Evolutionary conservation across 78 protist genomes (phyloP), one percentile per base, ranked within the genome.

Genomic region (Dictyostelium citrinum): DNA sequence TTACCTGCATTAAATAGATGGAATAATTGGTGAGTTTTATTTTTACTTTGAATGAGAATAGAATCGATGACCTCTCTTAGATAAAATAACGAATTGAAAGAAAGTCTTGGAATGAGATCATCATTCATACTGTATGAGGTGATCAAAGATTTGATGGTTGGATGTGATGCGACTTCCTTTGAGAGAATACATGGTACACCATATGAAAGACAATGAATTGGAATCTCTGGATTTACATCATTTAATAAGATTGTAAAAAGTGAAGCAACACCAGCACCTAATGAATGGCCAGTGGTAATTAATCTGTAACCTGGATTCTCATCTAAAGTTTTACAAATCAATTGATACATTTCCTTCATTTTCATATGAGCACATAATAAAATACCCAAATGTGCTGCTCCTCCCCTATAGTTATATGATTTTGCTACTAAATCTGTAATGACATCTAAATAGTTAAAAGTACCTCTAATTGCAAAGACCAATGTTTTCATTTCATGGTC

Each of bases 231-330:
- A 33, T 78, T 78, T 3, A 27, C 70, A 45, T 91, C 95, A 51
- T 91, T 67, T 20, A 91, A 91, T 35, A 91, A 16, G 16, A 91
- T 68, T 22, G 95, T 91, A 58, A 91, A 91, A 8, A 91, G 7
- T 10, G 85, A 55, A 2, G 91, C 91, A 1, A 91, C 95, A 51
- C 95, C 95, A 39, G 95, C 95, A 22, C 93, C 95, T 22, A 91
- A 41, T 20, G 77, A 51, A 64, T 91, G 95, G 29, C 95, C 95
- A 0, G 95, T 91, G 0, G 84, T 90, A 14, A 91, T 29, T 9
- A 91, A 55, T 41, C 76, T 27, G 29, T 91, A 91, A 7, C 84
- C 90, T 10, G 81, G 67, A 43, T 91, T 0, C 1, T 24, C 41
- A 11, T 72, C 29, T 10, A 88, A 37, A 2, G 67, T 20, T 33